Evolutionary conservation across 208 protist genomes (phyloP).

Genomic region (Phytomonas francai): DNA sequence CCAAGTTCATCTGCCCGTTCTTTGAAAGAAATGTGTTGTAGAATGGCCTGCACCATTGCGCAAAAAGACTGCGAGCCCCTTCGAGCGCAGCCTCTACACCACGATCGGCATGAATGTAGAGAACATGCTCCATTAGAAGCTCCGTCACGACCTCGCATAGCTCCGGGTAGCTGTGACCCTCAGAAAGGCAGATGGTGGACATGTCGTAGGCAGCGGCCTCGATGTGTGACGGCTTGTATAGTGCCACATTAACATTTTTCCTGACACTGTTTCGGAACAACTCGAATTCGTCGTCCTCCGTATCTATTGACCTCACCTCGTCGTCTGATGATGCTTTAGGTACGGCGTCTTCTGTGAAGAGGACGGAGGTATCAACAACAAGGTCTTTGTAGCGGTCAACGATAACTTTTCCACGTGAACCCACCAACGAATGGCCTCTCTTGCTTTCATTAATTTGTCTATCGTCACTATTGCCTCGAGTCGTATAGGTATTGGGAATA

Average conservation of each 20-base stretch:
- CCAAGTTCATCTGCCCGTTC: constrained; percentile 28
- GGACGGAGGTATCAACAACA: constrained; percentile 30
- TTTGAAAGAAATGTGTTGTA: constrained; percentile 48
- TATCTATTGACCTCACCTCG: constrained; percentile 23
- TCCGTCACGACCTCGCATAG: constrained; percentile 71
- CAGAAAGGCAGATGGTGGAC: constrained; percentile 42
- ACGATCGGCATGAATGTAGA: constrained; percentile 17
- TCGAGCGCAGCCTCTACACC: constrained; percentile 13
- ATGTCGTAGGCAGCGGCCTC: constrained; percentile 48
- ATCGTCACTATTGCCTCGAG: constrained; percentile 1
- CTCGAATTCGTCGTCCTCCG: constrained; percentile 33
- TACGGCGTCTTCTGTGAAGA: constrained; percentile 61
- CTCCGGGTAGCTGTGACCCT: constrained; percentile 38
- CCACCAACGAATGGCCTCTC: constrained; percentile 28
- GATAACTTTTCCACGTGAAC: constrained; percentile 25
- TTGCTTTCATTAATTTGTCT: neutral
- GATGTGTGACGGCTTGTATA: constrained; percentile 43
- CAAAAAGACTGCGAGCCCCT: constrained; percentile 32
- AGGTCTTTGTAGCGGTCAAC: constrained; percentile 21
- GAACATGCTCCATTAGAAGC: constrained; percentile 47
- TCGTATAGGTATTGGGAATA: constrained; percentile 14
- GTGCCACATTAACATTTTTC: constrained; percentile 27
- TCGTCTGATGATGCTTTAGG: constrained; percentile 18
- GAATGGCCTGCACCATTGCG: constrained; percentile 61
- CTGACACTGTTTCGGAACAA: constrained; percentile 31